Base-by-base conservation (phyloP, 2,329 filamentous ascomycete genomes). In the Fusarium euwallaceae region DNA sequence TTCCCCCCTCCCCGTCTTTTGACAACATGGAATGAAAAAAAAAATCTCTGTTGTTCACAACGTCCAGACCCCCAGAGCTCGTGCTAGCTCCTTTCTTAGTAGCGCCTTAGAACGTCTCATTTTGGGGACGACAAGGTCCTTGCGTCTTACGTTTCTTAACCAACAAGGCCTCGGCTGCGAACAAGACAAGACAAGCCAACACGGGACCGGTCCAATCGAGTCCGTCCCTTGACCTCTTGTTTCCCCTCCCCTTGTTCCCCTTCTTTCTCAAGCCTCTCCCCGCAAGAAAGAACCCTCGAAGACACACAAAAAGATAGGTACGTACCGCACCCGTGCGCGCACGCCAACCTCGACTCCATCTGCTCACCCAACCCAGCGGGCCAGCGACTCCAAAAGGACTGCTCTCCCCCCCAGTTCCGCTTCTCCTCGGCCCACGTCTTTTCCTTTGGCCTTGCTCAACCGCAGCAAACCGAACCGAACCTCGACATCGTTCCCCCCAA, bases 381-480 rank as follows among this genome's bases (percentile, higher is more conserved):
- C 69, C 34, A 71, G 69, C 71, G 69, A 78, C 70, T 74, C 76
- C 77, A 78, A 78, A 78, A 78, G 61, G 75, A 64, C 73, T 43
- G 70, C 56, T 51, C 67, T 63, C 71, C 27, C 74, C 72, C 74
- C 72, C 74, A 66, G 72, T 74, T 70, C 55, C 75, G 76, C 75
- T 78, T 76, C 77, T 72, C 72, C 36, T 78, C 76, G 76, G 76
- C 76, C 78, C 75, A 74, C 70, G 69, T 62, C 67, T 64, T 64
- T 67, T 66, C 66, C 73, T 71, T 78, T 75, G 72, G 70, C 79
- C 79, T 81, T 75, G 61, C 72, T 72, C 72, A 82, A 78, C 82
- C 81, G 82, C 80, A 73, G 78, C 82, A 80, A 83, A 80, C 82
- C 81, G 81, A 81, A 77, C 66, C 67, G 81, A 81, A 77, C 64